Evolutionary conservation across 2,329 filamentous ascomycete species (phyloP), one percentile per base, ranked within the genome.

Genomic region (Cercospora sp.): DNA sequence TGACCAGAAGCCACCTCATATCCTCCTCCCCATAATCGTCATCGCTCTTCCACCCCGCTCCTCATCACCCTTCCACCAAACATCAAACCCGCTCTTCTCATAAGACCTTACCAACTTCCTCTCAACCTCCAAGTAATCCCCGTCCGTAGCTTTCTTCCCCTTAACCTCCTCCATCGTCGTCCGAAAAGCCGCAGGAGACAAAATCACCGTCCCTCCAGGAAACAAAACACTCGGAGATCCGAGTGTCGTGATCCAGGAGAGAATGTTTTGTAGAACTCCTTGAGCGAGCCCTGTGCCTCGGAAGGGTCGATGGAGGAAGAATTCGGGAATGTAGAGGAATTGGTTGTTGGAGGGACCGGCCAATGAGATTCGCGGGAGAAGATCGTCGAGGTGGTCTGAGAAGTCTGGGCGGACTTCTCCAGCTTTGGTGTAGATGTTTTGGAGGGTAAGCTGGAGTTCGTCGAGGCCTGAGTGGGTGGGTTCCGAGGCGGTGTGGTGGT

Each of bases 371-470:
- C 42, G 20, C 1, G 42, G 42, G 9, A 48, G 42, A 23, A 48
- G 18, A 9, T 48, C 42, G 42, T 48, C 42, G 16, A n/a, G 9
- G 12, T 64, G 60, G 13, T 13, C 42, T 4, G 20, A 8, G 48
- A 64, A 65, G 8, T 64, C 66, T 2, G 33, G 4, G 13, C 66
- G 51, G 3, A 58, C 40, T 5, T 13, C n/a, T 18, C 64, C 64
- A 40, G 30, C n/a, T 30, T 61, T 31, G 28, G 20, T 16, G 36
- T 55, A 67, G 23, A 67, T 67, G 36, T 60, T 51, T 30, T 64
- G 55, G 20, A 59, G 57, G 26, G 28, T 33, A 1, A 59, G n/a
- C 28, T 33, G 28, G 20, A 59, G 33, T 36, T 59, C 57, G 28
- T 31, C 33, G 9, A 30, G n/a, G 13, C 28, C 42, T 2, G 18